These are phyloP conservation scores for Biscutella laevigata DNA, from an alignment of 441 rosid genomes.

Conservation along the genomic window DNA sequence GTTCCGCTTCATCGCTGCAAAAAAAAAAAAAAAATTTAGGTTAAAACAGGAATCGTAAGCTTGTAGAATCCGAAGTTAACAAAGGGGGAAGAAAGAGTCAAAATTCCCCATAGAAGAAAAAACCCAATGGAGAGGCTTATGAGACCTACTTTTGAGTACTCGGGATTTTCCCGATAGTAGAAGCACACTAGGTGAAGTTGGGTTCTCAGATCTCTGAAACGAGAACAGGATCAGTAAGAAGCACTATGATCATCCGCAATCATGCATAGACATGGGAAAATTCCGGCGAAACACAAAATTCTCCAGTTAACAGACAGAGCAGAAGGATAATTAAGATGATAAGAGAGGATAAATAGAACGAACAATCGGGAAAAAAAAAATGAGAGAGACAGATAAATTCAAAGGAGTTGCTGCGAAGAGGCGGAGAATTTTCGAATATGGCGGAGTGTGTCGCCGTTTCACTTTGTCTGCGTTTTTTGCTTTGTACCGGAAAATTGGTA, in stretches of 20 bases:
- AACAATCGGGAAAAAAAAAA: neutral
- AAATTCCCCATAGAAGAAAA: neutral
- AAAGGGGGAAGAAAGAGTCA: neutral
- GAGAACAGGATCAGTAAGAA: conserved; percentile 5
- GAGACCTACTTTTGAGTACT: conserved; percentile 7
- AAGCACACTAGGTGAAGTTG: neutral
- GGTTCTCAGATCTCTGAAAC: conserved; percentile 21
- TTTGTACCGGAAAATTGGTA: too few species aligned
- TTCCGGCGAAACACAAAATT: conserved; percentile 11
- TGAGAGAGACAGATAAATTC: neutral
- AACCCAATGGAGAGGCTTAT: neutral
- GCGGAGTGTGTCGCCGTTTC: too few species aligned
- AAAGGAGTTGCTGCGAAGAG: neutral
- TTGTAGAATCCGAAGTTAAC: neutral
- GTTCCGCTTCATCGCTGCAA: conserved; percentile 72
- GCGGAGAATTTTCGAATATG: conserved; percentile 10
- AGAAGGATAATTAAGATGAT: neutral
- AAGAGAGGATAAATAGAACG: neutral
- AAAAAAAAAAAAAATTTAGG: too few species aligned
- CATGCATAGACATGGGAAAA: neutral
- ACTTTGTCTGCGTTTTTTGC: too few species aligned
- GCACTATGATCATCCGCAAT: conserved; percentile 17
- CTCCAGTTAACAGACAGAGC: neutral
- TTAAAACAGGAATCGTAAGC: too few species aligned
- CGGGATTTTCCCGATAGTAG: conserved; percentile 1